phyloP scores from a whole-genome alignment of 768 basidiomycete species.

The Strobilomyces confusus region DNA sequence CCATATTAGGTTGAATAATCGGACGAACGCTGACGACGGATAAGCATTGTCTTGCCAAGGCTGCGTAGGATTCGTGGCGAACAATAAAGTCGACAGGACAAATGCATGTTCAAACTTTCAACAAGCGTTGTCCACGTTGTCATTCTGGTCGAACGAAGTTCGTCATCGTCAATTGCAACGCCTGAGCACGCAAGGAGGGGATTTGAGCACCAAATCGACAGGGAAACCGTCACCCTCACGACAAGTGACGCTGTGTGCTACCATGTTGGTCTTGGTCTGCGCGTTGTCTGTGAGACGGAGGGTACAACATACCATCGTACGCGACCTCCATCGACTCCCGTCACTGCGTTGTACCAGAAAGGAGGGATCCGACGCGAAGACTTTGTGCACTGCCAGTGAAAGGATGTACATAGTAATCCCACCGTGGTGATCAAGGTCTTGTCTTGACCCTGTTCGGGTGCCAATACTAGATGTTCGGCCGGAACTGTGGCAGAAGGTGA shows the following conservation, averaged over 20 bases:
- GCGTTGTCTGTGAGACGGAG: not conserved
- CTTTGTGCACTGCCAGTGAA: not conserved
- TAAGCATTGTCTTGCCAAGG: not conserved
- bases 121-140: not conserved
- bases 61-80: not conserved
- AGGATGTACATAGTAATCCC: no score
- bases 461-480: no score
- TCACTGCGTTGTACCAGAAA: no score
- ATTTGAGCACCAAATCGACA: slow-evolving; percentile 34
- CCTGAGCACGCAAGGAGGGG: not conserved
- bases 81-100: not conserved
- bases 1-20: slow-evolving; percentile 25
- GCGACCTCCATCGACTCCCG: no score
- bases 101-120: not conserved
- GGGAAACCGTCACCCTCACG: slow-evolving; percentile 36
- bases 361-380: no score
- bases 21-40: not conserved
- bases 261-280: slow-evolving; percentile 15
- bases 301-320: not conserved
- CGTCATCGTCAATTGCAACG: slow-evolving; percentile 14
- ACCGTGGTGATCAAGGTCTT: no score
- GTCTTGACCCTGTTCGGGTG: no score
- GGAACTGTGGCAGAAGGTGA: no score
- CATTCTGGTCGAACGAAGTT: not conserved
- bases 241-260: slow-evolving; percentile 47